phyloP scores from a whole-genome alignment of 2,329 filamentous ascomycete genomes.

The Didymosphaeria variabile region DNA sequence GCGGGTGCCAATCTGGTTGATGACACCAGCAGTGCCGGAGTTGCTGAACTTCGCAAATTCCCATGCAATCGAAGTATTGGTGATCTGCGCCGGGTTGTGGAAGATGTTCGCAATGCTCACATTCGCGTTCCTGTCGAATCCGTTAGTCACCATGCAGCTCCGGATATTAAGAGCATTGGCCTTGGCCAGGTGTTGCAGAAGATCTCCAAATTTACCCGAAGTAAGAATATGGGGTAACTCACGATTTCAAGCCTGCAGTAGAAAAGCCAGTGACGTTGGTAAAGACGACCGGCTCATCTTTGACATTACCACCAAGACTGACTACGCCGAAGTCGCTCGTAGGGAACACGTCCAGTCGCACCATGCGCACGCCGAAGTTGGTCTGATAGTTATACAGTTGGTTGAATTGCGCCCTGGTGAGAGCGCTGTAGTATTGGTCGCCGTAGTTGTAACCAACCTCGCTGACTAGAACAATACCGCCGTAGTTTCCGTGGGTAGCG shows the following conservation, averaged over 20 bases:
- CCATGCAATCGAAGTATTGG: slow-evolving; percentile 62
- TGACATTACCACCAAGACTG: slow-evolving; percentile 45
- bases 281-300: slow-evolving; percentile 57
- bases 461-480: slow-evolving; percentile 64
- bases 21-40: slow-evolving; percentile 65
- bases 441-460: slow-evolving; percentile 66
- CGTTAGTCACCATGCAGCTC: slow-evolving; percentile 24
- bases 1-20: slow-evolving; percentile 65
- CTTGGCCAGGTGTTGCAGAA: slow-evolving; percentile 12
- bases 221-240: slow-evolving; percentile 21
- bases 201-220: slow-evolving; percentile 13
- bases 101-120: slow-evolving; percentile 56
- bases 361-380: slow-evolving; percentile 67
- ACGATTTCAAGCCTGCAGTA: slow-evolving; percentile 62
- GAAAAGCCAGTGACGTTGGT: slow-evolving; percentile 64
- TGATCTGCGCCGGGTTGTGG: slow-evolving; percentile 67
- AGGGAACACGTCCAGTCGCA: slow-evolving; percentile 67
- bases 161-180: slow-evolving; percentile 20
- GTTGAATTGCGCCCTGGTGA: slow-evolving; percentile 66
- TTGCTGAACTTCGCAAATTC: slow-evolving; percentile 63
- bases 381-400: slow-evolving; percentile 66
- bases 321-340: slow-evolving; percentile 58
- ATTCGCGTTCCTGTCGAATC: slow-evolving; percentile 31
- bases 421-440: slow-evolving; percentile 59
- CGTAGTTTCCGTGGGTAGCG: slow-evolving; percentile 63